A percentile compares a stretch with the other conserved stretches of the same genome.
These are phyloP conservation scores for Spathaspora gorwiae DNA, from an alignment of 805 yeast species.

Conservation along the genomic window DNA sequence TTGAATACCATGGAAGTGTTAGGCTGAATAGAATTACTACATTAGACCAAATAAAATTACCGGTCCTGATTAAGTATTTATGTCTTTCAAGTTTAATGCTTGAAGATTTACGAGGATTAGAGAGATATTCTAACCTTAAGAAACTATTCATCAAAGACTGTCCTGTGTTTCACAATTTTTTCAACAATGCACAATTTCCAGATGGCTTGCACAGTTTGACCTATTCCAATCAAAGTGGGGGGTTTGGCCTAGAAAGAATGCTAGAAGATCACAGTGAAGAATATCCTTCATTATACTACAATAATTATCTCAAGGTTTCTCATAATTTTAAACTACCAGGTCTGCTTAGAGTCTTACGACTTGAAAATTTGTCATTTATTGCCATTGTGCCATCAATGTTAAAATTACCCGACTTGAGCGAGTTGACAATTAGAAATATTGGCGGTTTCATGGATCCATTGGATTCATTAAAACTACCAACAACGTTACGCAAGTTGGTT, in stretches of 20 bases:
- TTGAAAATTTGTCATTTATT: constrained; percentile 3
- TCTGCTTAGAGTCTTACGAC: not conserved
- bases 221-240: not conserved
- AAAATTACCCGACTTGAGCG: not conserved
- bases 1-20: constrained; percentile 1
- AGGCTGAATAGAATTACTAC: not conserved
- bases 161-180: constrained; percentile 2
- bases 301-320: not conserved
- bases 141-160: constrained; percentile 1
- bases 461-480: not conserved
- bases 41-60: not conserved
- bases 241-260: not conserved
- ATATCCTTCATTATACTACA: not conserved
- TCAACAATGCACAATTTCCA: constrained; percentile 1
- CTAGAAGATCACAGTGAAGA: not conserved
- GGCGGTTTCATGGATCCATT: constrained; percentile 3
- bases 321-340: not conserved
- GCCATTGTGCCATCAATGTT: not conserved
- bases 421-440: constrained; percentile 1
- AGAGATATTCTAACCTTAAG: not conserved
- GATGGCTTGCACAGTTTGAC: not conserved
- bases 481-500: not conserved
- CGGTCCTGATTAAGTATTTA: not conserved
- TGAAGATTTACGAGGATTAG: not conserved
- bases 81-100: constrained; percentile 1